Evolutionary conservation across 2,329 filamentous ascomycete genomes (phyloP).

Genomic region (Pseudogymnoascus sp.): DNA sequence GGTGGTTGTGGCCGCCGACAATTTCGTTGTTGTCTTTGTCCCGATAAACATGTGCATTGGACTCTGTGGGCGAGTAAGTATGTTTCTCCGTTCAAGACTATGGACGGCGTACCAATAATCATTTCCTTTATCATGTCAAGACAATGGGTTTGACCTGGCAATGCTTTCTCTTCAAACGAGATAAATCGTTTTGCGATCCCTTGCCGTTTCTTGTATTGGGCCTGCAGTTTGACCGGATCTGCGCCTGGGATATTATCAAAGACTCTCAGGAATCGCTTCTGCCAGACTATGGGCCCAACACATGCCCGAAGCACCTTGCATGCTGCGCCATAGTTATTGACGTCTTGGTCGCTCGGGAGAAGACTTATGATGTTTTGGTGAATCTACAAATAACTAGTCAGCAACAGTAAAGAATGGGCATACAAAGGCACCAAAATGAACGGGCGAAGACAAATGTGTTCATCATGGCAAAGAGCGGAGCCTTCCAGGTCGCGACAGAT

Average conservation of each 20-base stretch:
- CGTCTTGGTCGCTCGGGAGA: conserved; percentile 33
- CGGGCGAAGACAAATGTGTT: not conserved
- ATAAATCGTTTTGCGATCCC: conserved; percentile 24
- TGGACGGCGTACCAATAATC: conserved; percentile 33
- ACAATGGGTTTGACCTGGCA: conserved; percentile 27
- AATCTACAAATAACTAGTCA: conserved; percentile 19
- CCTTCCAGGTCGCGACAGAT: not conserved
- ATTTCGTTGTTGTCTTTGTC: conserved; percentile 10
- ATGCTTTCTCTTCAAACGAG: conserved; percentile 15
- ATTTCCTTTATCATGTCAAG: conserved; percentile 35
- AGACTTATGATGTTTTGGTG: conserved; percentile 24
- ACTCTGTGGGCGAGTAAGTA: conserved; percentile 18
- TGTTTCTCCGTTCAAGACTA: not conserved
- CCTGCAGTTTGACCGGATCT: conserved; percentile 24
- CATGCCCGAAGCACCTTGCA: conserved; percentile 34
- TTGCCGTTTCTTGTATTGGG: conserved; percentile 30
- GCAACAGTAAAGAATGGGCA: not conserved
- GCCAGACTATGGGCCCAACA: conserved; percentile 40
- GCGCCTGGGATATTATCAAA: conserved; percentile 33
- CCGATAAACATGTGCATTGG: conserved; percentile 16
- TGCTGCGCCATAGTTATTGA: conserved; percentile 33
- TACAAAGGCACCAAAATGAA: not conserved
- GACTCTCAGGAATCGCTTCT: conserved; percentile 32
- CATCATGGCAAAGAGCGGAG: not conserved
- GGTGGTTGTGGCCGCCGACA: not conserved